A percentile compares a stretch with the other conserved stretches of the same genome.
Evolutionary conservation across 208 protist genomes (phyloP).

Genomic region (Acanthamoeba lenticulata): DNA sequence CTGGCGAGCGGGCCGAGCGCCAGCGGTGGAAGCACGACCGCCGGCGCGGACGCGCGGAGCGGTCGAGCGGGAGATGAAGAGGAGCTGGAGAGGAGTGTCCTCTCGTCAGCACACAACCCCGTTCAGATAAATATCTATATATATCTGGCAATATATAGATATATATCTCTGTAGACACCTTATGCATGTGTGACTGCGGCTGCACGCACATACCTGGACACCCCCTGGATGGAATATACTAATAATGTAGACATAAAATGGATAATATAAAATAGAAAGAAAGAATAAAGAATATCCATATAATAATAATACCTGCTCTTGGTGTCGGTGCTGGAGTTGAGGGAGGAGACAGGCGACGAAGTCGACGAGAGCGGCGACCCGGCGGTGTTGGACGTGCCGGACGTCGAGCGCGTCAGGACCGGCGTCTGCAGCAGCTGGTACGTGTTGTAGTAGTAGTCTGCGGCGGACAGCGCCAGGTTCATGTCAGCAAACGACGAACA

Average conservation of each 20-base stretch:
- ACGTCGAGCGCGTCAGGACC: not conserved
- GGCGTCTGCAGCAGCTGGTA: not conserved
- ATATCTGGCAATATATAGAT: not conserved
- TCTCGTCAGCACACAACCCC: too few relatives aligned
- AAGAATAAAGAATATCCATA: not conserved
- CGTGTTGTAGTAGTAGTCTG: constrained; percentile 29
- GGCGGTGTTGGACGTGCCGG: not conserved
- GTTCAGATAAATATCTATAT: not conserved
- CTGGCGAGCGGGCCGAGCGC: too few relatives aligned
- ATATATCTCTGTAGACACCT: not conserved
- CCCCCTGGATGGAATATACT: not conserved
- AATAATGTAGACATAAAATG: not conserved
- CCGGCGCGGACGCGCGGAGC: not conserved
- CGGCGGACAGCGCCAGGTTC: not conserved
- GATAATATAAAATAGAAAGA: too few relatives aligned
- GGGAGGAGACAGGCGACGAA: not conserved
- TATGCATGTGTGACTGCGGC: too few relatives aligned
- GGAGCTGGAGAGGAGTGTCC: not conserved
- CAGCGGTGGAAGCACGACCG: not conserved
- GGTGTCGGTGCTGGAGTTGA: not conserved
- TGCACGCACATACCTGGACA: not conserved
- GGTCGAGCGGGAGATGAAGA: not conserved
- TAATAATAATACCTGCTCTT: not conserved
- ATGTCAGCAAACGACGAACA: too few relatives aligned
- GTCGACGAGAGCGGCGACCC: not conserved